phyloP scores from a whole-genome alignment of 139 green algal species.

The Ettlia oleoabundans region DNA sequence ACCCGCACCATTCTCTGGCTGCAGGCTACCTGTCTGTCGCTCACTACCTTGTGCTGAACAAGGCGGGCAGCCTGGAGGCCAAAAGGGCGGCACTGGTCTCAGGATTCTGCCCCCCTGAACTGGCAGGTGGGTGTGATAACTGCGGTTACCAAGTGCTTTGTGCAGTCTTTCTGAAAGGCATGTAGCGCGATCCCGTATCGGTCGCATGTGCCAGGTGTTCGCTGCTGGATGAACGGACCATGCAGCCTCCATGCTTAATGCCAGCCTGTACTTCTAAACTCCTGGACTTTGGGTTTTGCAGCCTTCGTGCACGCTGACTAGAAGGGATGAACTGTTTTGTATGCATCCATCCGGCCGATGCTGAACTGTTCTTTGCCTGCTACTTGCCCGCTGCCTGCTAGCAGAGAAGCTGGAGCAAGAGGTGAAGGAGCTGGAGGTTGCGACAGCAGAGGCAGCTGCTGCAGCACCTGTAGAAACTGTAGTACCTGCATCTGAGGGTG shows the following conservation, averaged over 20 bases:
- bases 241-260: background rate
- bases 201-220: too few species aligned
- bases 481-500: background rate
- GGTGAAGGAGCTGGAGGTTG: background rate
- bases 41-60: conserved; percentile 78
- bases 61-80: conserved; percentile 37
- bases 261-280: background rate
- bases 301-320: too few species aligned
- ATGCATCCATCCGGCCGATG: too few species aligned
- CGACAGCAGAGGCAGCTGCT: background rate
- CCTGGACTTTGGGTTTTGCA: too few species aligned
- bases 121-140: conserved; percentile 3
- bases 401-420: conserved; percentile 32
- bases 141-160: background rate
- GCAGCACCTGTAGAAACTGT: background rate
- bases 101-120: conserved; percentile 19
- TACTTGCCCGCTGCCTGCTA: too few species aligned
- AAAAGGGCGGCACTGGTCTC: conserved; percentile 17
- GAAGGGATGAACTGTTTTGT: too few species aligned
- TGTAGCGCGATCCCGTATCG: too few species aligned
- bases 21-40: conserved; percentile 71
- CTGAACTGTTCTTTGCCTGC: too few species aligned
- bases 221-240: background rate
- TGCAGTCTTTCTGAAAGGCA: too few species aligned
- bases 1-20: too few species aligned